A percentile compares a stretch with the other conserved stretches of the same genome.
phyloP scores from a whole-genome alignment of 148 eudicot species.

The Silene conica region DNA sequence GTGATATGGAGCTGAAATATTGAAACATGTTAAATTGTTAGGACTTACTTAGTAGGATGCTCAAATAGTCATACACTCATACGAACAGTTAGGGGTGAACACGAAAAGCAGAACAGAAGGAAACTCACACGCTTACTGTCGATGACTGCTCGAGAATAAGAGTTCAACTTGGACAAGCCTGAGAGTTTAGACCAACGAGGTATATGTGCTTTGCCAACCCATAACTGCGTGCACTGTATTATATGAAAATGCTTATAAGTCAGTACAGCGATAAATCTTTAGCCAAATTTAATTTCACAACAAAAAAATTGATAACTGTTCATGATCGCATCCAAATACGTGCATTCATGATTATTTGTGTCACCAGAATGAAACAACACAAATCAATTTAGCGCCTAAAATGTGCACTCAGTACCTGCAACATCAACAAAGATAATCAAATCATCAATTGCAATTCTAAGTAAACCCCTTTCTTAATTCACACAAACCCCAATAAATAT shows the following conservation, averaged over 20 bases:
- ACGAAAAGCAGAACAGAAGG: neutral
- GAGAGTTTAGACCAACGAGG: conserved; percentile 50
- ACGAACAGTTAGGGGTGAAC: neutral
- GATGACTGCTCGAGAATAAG: conserved; percentile 43
- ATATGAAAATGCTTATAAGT: neutral
- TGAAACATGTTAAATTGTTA: neutral
- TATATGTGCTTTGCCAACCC: conserved; percentile 83
- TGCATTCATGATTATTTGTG: too few relatives aligned
- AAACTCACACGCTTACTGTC: conserved; percentile 68
- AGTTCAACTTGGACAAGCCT: conserved; percentile 55
- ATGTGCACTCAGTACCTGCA: too few relatives aligned
- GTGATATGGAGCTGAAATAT: conserved; percentile 51
- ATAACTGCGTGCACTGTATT: conserved; percentile 64
- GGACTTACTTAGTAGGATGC: neutral
- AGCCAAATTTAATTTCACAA: too few relatives aligned
- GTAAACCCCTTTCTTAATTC: too few relatives aligned
- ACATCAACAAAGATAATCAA: too few relatives aligned
- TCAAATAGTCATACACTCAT: neutral
- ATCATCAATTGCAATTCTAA: too few relatives aligned
- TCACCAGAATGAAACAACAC: too few relatives aligned
- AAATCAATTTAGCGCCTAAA: too few relatives aligned
- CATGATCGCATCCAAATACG: too few relatives aligned
- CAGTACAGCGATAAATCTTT: too few relatives aligned
- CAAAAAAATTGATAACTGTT: too few relatives aligned
- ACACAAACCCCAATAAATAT: too few relatives aligned